Base-by-base conservation (phyloP, 805 yeast genomes). In the Zygoascus tannicola region DNA sequence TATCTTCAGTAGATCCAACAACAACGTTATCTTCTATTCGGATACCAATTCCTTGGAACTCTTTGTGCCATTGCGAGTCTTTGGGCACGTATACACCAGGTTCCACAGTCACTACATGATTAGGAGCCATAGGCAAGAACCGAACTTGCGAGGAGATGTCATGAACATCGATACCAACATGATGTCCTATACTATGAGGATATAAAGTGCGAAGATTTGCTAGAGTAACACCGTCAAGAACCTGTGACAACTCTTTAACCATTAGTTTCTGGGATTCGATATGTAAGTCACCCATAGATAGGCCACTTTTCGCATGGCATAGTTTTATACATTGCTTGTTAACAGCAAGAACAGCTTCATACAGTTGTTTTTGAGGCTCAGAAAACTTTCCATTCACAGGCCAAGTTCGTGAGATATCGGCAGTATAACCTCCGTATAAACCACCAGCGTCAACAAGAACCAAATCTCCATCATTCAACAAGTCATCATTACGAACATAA, bases 321-420 rank as follows among this genome's bases (percentile, higher is more conserved):
- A 75, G 62, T 21, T 73, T 75, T 46, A 92, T 86, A 57, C 95
- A 84, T 43, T 73, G 66, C 58, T 80, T 81, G 55, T 92, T 85
- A 15, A 86, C 94, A 51, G 78, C 78, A 38, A 92, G 66, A 4
- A 92, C 95, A 2, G 90, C 95, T 54, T 85, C 82, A 58, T 92
- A 92, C 18, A 92, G 64, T 48, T 90, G 97, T 41, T 72, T 73
- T 62, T 92, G 98, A 2, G 95, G 78, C 7, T 68, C 75, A 2
- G 83, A 64, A 60, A 92, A 92, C 40, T 64, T 67, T 2, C 94
- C 85, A 40, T 43, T 73, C 39, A 79, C 81, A 4, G 98, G 98
- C 97, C 97, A 92, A 0, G 97, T 82, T 50, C 99, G 73, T 2
- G 97, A 88, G 38, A 92, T 92, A 63, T 92, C 99, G 1, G 97